These are phyloP conservation scores for Sonneratia alba DNA, from an alignment of 345 rosid species.

Conservation along the genomic window DNA sequence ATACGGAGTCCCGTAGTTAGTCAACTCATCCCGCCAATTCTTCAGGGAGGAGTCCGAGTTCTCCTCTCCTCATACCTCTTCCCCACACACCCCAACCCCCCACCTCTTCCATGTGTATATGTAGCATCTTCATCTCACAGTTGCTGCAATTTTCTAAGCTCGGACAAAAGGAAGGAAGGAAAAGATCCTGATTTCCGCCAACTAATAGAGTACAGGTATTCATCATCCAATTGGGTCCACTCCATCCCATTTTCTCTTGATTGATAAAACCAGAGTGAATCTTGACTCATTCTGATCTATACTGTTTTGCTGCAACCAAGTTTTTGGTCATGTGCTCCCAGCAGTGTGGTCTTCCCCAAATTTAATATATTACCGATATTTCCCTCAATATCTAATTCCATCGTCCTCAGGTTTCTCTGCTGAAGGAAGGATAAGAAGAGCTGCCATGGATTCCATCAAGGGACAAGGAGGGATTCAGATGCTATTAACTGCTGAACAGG, in stretches of 20 bases:
- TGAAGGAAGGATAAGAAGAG: background rate
- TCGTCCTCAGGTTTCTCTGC: background rate
- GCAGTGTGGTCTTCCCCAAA: no score
- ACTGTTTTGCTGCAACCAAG: no score
- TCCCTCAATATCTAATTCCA: background rate
- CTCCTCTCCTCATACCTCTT: background rate
- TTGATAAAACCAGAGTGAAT: no score
- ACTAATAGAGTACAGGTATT: background rate
- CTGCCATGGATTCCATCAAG: slow-evolving; percentile 33
- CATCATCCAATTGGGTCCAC: background rate
- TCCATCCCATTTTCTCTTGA: background rate
- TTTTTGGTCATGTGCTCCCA: no score
- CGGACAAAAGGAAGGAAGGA: background rate
- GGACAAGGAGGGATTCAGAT: slow-evolving; percentile 55
- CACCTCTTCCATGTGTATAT: background rate
- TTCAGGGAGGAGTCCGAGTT: background rate
- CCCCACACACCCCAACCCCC: background rate
- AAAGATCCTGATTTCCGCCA: background rate
- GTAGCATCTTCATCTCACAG: background rate
- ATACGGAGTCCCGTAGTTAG: background rate
- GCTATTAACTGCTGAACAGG: slow-evolving; percentile 45
- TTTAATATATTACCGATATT: no score
- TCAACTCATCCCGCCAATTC: slow-evolving; percentile 2
- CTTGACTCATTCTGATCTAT: no score
- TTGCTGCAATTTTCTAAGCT: background rate